These are phyloP conservation scores for Taphrina deformans DNA, from an alignment of 1,139 yeast genomes.

Conservation along the genomic window DNA sequence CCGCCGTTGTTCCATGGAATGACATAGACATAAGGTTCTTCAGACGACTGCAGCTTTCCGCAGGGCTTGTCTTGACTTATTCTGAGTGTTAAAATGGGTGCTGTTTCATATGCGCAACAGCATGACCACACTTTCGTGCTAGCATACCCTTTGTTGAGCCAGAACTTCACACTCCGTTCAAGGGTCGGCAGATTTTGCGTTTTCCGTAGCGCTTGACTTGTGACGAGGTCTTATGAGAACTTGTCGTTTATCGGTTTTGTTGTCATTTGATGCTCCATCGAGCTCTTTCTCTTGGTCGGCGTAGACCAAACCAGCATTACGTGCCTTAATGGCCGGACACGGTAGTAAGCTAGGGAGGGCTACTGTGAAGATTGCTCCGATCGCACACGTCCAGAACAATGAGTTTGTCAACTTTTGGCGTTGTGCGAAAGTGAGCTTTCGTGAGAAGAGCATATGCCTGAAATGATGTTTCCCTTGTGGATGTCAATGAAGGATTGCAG, in stretches of 20 bases:
- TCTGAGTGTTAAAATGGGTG: no score
- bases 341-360: constrained; percentile 29
- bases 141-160: no score
- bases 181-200: neutral
- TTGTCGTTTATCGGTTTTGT: neutral
- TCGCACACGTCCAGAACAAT: constrained; percentile 23
- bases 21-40: neutral
- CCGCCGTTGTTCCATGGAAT: neutral
- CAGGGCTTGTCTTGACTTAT: no score
- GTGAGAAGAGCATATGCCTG: constrained; percentile 2
- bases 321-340: constrained; percentile 22
- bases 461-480: no score
- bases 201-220: neutral
- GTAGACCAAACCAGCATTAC: constrained; percentile 23
- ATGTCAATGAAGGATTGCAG: no score
- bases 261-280: neutral
- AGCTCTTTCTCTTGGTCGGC: neutral
- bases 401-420: constrained; percentile 26
- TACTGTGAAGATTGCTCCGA: constrained; percentile 21
- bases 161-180: no score
- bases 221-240: constrained; percentile 12
- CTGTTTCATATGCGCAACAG: no score
- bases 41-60: no score
- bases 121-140: no score
- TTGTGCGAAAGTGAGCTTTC: constrained; percentile 25